Conservation (phyloP, 257 asterid species). For the Solanum pinnatisectum region DNA sequence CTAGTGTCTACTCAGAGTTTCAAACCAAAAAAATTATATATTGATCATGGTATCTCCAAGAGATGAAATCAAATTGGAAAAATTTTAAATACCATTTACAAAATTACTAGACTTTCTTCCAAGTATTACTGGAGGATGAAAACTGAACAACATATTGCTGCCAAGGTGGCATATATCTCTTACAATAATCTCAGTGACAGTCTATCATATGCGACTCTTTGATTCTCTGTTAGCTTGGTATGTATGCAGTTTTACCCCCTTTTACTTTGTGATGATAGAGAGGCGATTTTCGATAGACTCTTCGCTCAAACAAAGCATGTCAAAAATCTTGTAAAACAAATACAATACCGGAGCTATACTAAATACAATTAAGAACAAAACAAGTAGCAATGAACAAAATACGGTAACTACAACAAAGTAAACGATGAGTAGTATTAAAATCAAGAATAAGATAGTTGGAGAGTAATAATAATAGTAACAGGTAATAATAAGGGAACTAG, state of each 20-base stretch:
- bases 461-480: background rate
- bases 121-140: background rate
- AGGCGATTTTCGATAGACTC: background rate
- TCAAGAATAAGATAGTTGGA: background rate
- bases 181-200: background rate
- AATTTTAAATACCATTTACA: background rate
- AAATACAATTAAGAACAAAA: background rate
- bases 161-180: background rate
- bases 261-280: background rate
- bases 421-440: background rate
- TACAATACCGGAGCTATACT: background rate
- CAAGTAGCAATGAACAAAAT: background rate
- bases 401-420: background rate
- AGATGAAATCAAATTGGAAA: background rate
- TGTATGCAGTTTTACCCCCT: background rate
- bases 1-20: background rate
- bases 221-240: background rate
- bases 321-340: background rate
- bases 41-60: background rate
- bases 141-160: background rate
- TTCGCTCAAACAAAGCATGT: background rate
- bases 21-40: background rate
- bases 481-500: background rate
- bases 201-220: background rate
- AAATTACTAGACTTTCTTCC: background rate